Percentiles rank a stretch among this genome's conserved stretches.
These are phyloP conservation scores for Dichotomopilus funicola DNA, from an alignment of 2,329 filamentous ascomycete genomes.

Conservation along the genomic window DNA sequence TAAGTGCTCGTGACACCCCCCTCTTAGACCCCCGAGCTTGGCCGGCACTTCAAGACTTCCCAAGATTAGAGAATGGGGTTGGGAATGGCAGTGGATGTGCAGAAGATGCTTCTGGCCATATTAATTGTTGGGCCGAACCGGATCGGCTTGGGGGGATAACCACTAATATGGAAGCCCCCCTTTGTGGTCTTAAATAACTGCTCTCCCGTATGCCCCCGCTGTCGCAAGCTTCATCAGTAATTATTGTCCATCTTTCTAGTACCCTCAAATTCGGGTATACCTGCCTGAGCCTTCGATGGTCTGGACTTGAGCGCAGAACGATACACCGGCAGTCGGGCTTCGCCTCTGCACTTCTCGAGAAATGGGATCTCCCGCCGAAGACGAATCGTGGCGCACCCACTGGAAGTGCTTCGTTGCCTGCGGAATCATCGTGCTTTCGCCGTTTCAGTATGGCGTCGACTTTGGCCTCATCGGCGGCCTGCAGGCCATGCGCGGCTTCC, in stretches of 20 bases:
- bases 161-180: too few species aligned
- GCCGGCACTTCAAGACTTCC: conserved; percentile 14
- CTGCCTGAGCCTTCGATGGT: neutral
- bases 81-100: neutral
- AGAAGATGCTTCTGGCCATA: neutral
- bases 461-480: conserved; percentile 43
- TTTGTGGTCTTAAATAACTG: neutral
- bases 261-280: neutral
- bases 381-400: conserved; percentile 29
- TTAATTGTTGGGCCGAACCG: neutral
- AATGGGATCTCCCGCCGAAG: conserved; percentile 9
- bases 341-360: neutral
- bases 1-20: conserved; percentile 3
- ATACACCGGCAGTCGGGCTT: neutral
- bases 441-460: conserved; percentile 44
- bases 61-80: conserved; percentile 11
- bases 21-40: neutral
- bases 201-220: neutral
- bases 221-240: neutral
- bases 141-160: conserved; percentile 2
- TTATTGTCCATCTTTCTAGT: neutral
- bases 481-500: conserved; percentile 42
- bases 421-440: conserved; percentile 38
- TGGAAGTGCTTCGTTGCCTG: conserved; percentile 43
- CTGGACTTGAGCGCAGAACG: neutral